Percentiles rank a stretch among this genome's conserved stretches.
These are phyloP conservation scores for Apiospora phragmitis DNA, from an alignment of 2,329 filamentous ascomycete species.

Conservation along the genomic window DNA sequence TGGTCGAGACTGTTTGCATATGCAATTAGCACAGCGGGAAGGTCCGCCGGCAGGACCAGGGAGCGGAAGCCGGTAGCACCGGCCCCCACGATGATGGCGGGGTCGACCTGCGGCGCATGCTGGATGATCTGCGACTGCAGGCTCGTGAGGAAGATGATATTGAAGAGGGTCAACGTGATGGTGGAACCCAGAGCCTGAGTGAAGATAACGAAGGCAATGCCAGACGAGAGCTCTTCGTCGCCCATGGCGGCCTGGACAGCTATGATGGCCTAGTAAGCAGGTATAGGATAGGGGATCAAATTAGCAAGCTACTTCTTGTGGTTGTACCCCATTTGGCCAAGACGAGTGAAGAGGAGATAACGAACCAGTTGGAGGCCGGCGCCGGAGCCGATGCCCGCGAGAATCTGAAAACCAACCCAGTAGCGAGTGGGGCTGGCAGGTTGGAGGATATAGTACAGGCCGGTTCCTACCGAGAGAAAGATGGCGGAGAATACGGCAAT, in stretches of 20 bases:
- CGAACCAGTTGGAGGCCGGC: constrained; percentile 37
- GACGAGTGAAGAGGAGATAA: background rate
- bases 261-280: constrained; percentile 35
- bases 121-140: constrained; percentile 40
- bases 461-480: constrained; percentile 33
- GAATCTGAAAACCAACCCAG: constrained; percentile 45
- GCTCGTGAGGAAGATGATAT: constrained; percentile 51
- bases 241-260: constrained; percentile 40
- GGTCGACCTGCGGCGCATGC: constrained; percentile 36
- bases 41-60: constrained; percentile 31
- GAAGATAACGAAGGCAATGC: constrained; percentile 38
- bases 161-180: constrained; percentile 51
- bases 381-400: constrained; percentile 42
- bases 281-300: too few relatives aligned
- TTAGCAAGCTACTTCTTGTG: too few relatives aligned
- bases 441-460: constrained; percentile 36
- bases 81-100: constrained; percentile 29
- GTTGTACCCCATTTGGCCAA: too few relatives aligned
- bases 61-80: constrained; percentile 34
- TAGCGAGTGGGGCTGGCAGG: constrained; percentile 15
- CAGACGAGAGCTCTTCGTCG: constrained; percentile 28
- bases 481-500: constrained; percentile 37
- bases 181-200: constrained; percentile 42
- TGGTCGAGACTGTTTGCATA: constrained; percentile 47
- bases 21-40: constrained; percentile 37